phyloP scores from a whole-genome alignment of 2,329 filamentous ascomycete species.

The Nothomitra cinnamomea region DNA sequence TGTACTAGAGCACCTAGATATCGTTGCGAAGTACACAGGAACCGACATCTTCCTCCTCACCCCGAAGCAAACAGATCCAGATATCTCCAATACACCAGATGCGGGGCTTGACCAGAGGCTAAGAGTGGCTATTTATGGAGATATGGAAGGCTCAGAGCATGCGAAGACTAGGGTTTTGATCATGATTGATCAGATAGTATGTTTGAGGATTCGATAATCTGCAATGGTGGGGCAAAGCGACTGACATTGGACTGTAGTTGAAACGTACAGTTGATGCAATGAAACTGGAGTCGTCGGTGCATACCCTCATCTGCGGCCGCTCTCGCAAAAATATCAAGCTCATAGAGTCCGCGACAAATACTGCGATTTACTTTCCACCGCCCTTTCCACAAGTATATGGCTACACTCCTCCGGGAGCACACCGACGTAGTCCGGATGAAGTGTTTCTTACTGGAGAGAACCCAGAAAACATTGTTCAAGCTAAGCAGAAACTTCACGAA shows the following conservation, averaged over 20 bases:
- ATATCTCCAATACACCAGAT: conserved; percentile 59
- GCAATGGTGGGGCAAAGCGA: background rate
- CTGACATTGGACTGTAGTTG: conserved; percentile 20
- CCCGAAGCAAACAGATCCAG: conserved; percentile 65
- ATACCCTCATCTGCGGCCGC: conserved; percentile 82
- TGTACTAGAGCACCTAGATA: conserved; percentile 72
- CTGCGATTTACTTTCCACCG: conserved; percentile 94
- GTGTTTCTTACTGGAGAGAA: conserved; percentile 91
- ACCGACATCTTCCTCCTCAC: conserved; percentile 94
- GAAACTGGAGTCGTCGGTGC: conserved; percentile 70
- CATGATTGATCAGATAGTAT: conserved; percentile 88
- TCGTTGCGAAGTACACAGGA: conserved; percentile 72
- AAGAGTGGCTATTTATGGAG: conserved; percentile 85
- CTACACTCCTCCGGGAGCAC: conserved; percentile 70
- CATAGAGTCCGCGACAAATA: conserved; percentile 89
- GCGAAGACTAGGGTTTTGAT: conserved; percentile 92
- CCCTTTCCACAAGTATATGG: conserved; percentile 84
- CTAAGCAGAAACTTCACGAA: conserved; percentile 83
- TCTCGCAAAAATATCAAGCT: conserved; percentile 95
- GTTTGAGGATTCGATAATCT: conserved; percentile 15
- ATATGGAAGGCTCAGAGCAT: conserved; percentile 88
- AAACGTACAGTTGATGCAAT: conserved; percentile 53
- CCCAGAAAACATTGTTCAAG: conserved; percentile 65
- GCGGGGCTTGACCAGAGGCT: conserved; percentile 75
- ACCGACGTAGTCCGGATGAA: conserved; percentile 67